Evolutionary conservation across 495 filamentous ascomycete species (phyloP), one percentile per base, ranked within the genome.

Genomic region (Talaromyces proteolyticus): DNA sequence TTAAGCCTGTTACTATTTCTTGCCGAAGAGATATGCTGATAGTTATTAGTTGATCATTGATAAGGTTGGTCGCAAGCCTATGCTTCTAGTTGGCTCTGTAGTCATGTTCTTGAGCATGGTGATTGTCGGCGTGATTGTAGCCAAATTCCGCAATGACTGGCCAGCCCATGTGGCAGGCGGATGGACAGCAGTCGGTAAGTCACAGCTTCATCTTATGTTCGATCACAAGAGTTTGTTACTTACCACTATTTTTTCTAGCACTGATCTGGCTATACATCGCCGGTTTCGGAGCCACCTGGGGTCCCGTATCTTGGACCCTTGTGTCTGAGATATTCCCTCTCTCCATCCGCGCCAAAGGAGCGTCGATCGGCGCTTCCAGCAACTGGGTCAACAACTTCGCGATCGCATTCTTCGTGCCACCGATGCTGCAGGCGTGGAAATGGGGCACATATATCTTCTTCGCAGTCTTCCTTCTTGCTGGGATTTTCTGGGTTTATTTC

Each of bases 261-360:
- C 53, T 65, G 10, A 65, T 67, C 43, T 65, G 62, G 64, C 41
- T 65, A 0, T 64, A 66, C 24, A 61, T 66, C 14, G 64, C 53
- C 0, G 49, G 81, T 67, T 89, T 89, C 51, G 85, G 86, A 18
- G 70, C 80, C 12, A 86, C 85, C 1, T 89, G 85, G 85, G 60
- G 58, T 6, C 56, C 56, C 8, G 54, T 51, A 24, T 61, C 51
- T 0, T 59, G 61, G 66, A 64, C 64, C 12, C 50, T 63, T 0
- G 47, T 54, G 2, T 55, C 57, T 14, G 72, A 71, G 37, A 75
- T 73, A 29, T 75, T 75, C 57, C 65, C 72, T 0, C 57, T 71
- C 4, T 69, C 71, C 19, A 73, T 75, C 21, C 60, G 72, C 37
- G 69, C 70, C 39, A 69, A 69, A 24, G 72, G 70, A 37, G 64